Base-by-base conservation (phyloP, 2,329 filamentous ascomycete genomes). In the Ascochyta viciae-villosae region DNA sequence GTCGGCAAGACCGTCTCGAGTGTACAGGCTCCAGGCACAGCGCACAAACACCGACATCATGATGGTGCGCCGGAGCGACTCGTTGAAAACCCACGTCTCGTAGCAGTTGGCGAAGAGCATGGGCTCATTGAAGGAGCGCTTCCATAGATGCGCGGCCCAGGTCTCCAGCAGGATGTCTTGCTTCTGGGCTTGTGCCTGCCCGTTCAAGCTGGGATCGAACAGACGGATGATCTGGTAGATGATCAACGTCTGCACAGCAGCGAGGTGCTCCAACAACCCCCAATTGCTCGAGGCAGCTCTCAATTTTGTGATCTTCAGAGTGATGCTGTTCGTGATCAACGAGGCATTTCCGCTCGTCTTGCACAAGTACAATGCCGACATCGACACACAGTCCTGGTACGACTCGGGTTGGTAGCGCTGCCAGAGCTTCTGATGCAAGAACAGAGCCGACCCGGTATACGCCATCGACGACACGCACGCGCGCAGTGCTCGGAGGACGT, bases 161-260 rank as follows among this genome's bases (percentile, higher is more conserved):
- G 56, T 23, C 27, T 67, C 65, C 12, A 72, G 61, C n/a, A 74
- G 57, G 4, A 15, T 23, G 24, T 66, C 66, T 12, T 70, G 64
- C 24, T 55, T 59, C 12, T 55, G 54, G 4, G 65, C 68, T 3
- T 50, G 19, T 2, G 16, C 42, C 41, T 67, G 66, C 3, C 60
- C 54, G 5, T 48, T 40, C 1, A 72, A 44, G 7, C 54, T 55
- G 2, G 65, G 54, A 38, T 72, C 68, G 57, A 70, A 72, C 8
- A 74, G 61, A 15, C 65, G 65, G 10, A 72, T 71, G 38, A 66
- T 62, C 46, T 74, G 71, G 46, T 74, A 74, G 42, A 69, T 62
- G 26, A 71, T 64, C n/a, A 74, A 51, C 6, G 71, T 65, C 41
- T 74, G 70, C 6, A 73, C 70, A 9, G 68, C 68, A 9, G 71